Evolutionary conservation across 1,284 basidiomycete genomes (phyloP).

Genomic region (Ganoderma boninense): DNA sequence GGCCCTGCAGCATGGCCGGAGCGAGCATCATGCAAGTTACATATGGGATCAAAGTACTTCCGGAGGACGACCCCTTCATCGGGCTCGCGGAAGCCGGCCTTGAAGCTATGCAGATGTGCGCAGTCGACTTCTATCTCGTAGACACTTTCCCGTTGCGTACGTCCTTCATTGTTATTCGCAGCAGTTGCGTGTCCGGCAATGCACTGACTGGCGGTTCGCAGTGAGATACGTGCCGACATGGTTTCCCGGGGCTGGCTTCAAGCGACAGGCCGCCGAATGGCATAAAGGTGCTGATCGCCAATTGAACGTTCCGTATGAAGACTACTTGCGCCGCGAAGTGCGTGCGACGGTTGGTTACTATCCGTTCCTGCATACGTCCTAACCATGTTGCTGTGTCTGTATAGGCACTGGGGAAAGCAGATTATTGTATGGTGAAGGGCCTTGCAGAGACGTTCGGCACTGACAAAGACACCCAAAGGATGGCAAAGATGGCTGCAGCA

Average conservation of each 20-base stretch:
- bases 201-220: conserved; percentile 15
- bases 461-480: neutral
- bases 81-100: conserved; percentile 34
- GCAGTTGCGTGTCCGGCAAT: no score
- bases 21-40: conserved; percentile 36
- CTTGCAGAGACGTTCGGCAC: conserved; percentile 17
- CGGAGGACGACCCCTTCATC: conserved; percentile 38
- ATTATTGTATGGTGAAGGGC: conserved; percentile 19
- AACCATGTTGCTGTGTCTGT: neutral
- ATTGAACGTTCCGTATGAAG: conserved; percentile 37
- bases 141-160: conserved; percentile 35
- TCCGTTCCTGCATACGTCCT: no score
- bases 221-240: conserved; percentile 46
- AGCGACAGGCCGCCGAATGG: conserved; percentile 37
- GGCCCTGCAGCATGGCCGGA: conserved; percentile 31
- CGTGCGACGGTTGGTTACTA: neutral
- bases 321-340: conserved; percentile 21
- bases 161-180: neutral
- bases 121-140: conserved; percentile 30
- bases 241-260: conserved; percentile 48
- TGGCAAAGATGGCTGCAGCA: conserved; percentile 25
- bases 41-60: conserved; percentile 38
- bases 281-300: conserved; percentile 27
- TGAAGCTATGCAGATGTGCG: conserved; percentile 24
- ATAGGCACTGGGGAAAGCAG: neutral